phyloP scores from a whole-genome alignment of 2,329 filamentous ascomycete species.

The Orbilia oligospora region DNA sequence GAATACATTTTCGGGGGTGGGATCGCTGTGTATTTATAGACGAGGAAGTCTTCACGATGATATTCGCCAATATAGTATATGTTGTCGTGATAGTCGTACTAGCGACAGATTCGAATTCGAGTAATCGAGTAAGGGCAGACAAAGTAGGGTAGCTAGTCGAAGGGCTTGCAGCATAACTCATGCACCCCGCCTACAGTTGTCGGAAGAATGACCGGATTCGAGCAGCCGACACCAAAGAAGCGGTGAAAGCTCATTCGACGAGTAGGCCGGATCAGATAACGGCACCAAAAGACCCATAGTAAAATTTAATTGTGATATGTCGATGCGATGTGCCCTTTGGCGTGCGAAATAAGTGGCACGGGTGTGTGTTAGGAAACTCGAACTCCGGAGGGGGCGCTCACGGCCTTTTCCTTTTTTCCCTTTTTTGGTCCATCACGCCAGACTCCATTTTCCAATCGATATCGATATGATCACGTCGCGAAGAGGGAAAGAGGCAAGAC shows the following conservation, averaged over 20 bases:
- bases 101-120: not conserved
- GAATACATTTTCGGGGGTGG: not conserved
- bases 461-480: slow-evolving; percentile 25
- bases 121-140: not conserved
- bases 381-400: slow-evolving; percentile 5
- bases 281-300: not conserved
- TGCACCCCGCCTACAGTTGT: slow-evolving; percentile 19
- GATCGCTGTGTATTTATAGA: slow-evolving; percentile 45
- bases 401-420: not conserved
- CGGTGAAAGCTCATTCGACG: slow-evolving; percentile 12
- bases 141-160: not conserved
- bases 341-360: slow-evolving; percentile 2
- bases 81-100: not conserved
- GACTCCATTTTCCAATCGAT: slow-evolving; percentile 18
- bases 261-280: slow-evolving; percentile 37
- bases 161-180: not conserved
- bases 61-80: not conserved
- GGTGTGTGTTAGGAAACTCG: slow-evolving; percentile 41
- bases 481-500: slow-evolving; percentile 32
- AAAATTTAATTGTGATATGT: slow-evolving; percentile 15
- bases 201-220: not conserved
- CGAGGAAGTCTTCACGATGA: slow-evolving; percentile 9
- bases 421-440: not conserved
- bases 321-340: slow-evolving; percentile 27
- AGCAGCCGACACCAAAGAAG: not conserved